phyloP scores from a whole-genome alignment of 495 filamentous ascomycete genomes.

The Aspergillus coremiiformis region DNA sequence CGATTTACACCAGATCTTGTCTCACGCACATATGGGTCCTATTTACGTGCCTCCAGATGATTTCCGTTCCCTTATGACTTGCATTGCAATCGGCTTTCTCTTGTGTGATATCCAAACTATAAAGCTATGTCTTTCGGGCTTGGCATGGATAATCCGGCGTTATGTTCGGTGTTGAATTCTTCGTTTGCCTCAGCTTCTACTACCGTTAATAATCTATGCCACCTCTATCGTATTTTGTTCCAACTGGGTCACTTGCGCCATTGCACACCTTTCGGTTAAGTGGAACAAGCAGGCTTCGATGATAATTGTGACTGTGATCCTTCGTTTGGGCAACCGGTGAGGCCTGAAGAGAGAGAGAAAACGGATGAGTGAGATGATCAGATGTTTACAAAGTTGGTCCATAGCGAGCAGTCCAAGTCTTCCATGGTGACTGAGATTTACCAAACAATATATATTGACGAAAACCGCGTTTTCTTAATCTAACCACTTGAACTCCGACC shows the following conservation, averaged over 20 bases:
- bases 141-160: slow-evolving; percentile 33
- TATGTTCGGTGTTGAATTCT: slow-evolving; percentile 16
- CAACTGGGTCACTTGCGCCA: background rate
- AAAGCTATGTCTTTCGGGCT: slow-evolving; percentile 13
- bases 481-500: background rate
- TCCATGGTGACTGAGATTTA: too few species aligned
- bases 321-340: background rate
- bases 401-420: too few species aligned
- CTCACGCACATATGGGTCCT: slow-evolving; percentile 32
- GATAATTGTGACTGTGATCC: background rate
- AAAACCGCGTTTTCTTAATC: background rate
- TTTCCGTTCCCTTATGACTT: slow-evolving; percentile 20
- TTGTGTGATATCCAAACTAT: slow-evolving; percentile 18
- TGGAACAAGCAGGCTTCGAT: background rate
- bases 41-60: slow-evolving; percentile 28
- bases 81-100: slow-evolving; percentile 14
- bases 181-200: slow-evolving; percentile 9
- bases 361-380: too few species aligned
- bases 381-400: too few species aligned
- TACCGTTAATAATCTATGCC: slow-evolving; percentile 5
- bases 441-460: background rate
- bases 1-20: slow-evolving; percentile 22
- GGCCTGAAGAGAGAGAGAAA: background rate
- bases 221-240: background rate
- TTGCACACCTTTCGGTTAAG: background rate